Percentiles rank a stretch among this genome's conserved stretches.
phyloP scores from a whole-genome alignment of 495 filamentous ascomycete species.

The Penicillium daleae region DNA sequence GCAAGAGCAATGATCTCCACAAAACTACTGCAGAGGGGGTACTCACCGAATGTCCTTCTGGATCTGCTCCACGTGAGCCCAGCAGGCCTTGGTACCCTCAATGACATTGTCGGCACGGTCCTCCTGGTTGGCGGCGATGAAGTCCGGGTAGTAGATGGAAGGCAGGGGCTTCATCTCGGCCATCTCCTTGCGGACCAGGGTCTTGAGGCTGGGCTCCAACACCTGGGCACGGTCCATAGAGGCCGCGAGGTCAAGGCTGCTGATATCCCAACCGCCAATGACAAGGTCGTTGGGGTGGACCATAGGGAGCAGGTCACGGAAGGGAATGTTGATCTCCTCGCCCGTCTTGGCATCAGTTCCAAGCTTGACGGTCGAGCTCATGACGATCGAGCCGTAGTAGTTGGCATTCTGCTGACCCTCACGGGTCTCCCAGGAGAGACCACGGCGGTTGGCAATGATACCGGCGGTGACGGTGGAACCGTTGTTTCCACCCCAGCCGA shows the following conservation, averaged over 20 bases:
- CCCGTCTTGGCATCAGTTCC: constrained; percentile 82
- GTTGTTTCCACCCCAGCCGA: constrained; percentile 98
- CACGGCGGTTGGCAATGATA: constrained; percentile 91
- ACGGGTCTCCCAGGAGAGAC: constrained; percentile 88
- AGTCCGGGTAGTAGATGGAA: constrained; percentile 98
- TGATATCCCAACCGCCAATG: constrained; percentile 98
- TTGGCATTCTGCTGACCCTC: constrained; percentile 84
- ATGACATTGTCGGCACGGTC: constrained; percentile 93
- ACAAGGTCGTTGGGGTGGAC: constrained; percentile 95
- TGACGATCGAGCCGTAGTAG: constrained; percentile 97
- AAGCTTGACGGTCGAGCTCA: constrained; percentile 96
- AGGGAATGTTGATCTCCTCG: constrained; percentile 94
- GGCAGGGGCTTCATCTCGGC: constrained; percentile 84
- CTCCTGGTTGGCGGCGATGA: constrained; percentile 98
- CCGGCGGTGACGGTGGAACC: constrained; percentile 96
- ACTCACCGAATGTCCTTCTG: constrained; percentile 90
- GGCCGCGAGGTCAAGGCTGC: constrained; percentile 79
- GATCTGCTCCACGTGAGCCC: constrained; percentile 89
- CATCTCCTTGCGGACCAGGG: constrained; percentile 91
- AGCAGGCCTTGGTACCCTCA: constrained; percentile 78
- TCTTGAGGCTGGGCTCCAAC: constrained; percentile 90
- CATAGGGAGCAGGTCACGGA: constrained; percentile 94
- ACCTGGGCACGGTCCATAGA: constrained; percentile 97
- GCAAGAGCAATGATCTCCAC: background rate
- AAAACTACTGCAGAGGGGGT: background rate